A percentile compares a stretch with the other conserved stretches of the same genome.
Conservation (phyloP, 1,139 yeast genomes). For the Pichiaceae sp. region DNA sequence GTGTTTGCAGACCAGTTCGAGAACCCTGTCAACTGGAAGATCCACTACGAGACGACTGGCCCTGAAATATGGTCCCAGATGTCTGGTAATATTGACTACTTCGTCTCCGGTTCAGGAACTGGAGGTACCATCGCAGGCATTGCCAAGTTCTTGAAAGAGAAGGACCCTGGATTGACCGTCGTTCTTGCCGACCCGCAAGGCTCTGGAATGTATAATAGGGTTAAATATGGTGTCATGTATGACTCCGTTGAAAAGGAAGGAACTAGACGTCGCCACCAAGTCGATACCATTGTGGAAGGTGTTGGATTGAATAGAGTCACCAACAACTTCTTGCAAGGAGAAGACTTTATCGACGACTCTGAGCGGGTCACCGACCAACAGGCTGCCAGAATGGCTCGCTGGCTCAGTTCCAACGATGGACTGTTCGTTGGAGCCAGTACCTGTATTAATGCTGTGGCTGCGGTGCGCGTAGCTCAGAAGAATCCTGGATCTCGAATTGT, state of each 20-base stretch:
- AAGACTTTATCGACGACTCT: slow-evolving; percentile 64
- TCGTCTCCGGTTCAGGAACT: slow-evolving; percentile 71
- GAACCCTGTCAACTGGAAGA: slow-evolving; percentile 81
- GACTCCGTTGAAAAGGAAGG: slow-evolving; percentile 87
- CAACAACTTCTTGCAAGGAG: slow-evolving; percentile 69
- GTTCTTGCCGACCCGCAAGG: slow-evolving; percentile 95
- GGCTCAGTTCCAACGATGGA: slow-evolving; percentile 74
- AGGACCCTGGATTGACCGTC: slow-evolving; percentile 30
- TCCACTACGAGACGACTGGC: slow-evolving; percentile 78
- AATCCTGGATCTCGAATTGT: slow-evolving; percentile 63
- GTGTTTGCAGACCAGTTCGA: slow-evolving; percentile 95
- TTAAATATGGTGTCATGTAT: slow-evolving; percentile 90
- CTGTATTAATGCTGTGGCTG: slow-evolving; percentile 90
- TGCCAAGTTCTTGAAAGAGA: slow-evolving; percentile 57
- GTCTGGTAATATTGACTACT: slow-evolving; percentile 55
- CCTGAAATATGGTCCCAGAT: slow-evolving; percentile 81
- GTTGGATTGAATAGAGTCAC: slow-evolving; percentile 87
- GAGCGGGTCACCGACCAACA: slow-evolving; percentile 70
- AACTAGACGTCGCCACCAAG: slow-evolving; percentile 89
- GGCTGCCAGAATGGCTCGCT: slow-evolving; percentile 85
- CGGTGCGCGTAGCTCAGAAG: slow-evolving; percentile 54
- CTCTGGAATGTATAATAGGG: slow-evolving; percentile 77
- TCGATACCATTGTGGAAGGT: slow-evolving; percentile 91
- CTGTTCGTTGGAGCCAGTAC: slow-evolving; percentile 86
- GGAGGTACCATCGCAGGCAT: slow-evolving; percentile 90